Evolutionary conservation across 2,329 filamentous ascomycete genomes (phyloP), one percentile per base, ranked within the genome.

Genomic region (Aschersonia sp.): DNA sequence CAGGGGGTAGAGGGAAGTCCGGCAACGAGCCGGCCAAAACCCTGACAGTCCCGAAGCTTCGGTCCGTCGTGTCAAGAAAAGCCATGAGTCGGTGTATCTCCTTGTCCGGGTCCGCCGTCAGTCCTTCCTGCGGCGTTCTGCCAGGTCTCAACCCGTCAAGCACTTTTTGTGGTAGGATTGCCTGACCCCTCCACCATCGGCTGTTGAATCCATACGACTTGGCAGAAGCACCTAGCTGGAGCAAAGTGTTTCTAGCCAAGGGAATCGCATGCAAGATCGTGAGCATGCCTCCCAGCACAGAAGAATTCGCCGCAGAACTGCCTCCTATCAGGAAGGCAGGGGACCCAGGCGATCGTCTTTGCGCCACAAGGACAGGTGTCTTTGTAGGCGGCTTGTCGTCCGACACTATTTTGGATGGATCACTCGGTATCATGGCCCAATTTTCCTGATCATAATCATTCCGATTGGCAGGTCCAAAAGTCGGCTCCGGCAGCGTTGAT

Each of bases 51-150:
- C 75, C 79, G 52, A 80, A 81, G 42, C 71, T 73, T 42, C 79
- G 69, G 30, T 81, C 73, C 0, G 78, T 79, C 8, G 61, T 64
- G 49, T 82, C 78, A 4, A 83, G 66, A 51, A 83, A 81, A 8
- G 77, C 78, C 65, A 83, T 71, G 5, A 83, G 59, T 11, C 79
- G 74, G 53, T 81, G 78, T 2, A 81, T 53, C 57, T 82, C 79
- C 30, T 77, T 68, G 46, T 65, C 60, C 49, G 76, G 66, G 14
- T 67, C 59, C 9, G 68, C 59, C 44, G 14, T 67, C 59, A 10
- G 68, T 59, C 44, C 59, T 60, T 33, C 54, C 47, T 35, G 59
- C 61, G 31, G 49, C 45, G 14, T 60, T 59, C 57, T 60, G 42
- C 53, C 59, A 12, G 54, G 53, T 46, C 58, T 57, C 55, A 64